Evolutionary conservation across 345 rosid species (phyloP), one percentile per base, ranked within the genome.

Genomic region (Raphanus sativus): DNA sequence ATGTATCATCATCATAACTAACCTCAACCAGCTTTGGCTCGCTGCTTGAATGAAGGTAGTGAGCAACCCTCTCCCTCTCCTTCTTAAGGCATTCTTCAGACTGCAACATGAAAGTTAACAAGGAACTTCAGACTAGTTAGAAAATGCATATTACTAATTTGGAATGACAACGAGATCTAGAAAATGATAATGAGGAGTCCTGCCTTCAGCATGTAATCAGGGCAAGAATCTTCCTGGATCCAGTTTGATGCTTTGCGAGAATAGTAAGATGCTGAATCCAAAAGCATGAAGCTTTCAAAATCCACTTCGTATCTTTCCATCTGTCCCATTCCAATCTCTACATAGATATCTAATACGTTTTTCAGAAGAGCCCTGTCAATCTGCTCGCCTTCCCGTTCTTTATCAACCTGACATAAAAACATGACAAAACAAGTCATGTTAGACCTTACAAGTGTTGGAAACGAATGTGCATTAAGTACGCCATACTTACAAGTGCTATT

Each of bases 21-120:
- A 96, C 99, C 98, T 93, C 93, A 8, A 89, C 90, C 82, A 96
- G 86, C 81, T 96, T 96, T 0, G 88, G 80, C 85, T 96, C 98
- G 74, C 93, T 93, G 82, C 93, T 90, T 28, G 87, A 87, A 69
- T 91, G 97, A 82, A 93, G 83, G 82, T 91, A 96, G 83, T 96
- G 89, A 65, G 92, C 73, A 68, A 93, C 97, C 75, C 99, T 89
- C 34, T 93, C 97, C 81, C 87, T 88, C 85, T 96, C 99, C 86
- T 88, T 86, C 85, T 85, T 93, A 62, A 93, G 80, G 80, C 98
- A 96, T 75, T 93, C 98, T 83, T 96, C 99, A 75, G 90, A 88
- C 99, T 91, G 75, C 36, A 85, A 80, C 75, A 72, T 69, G 24
- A 83, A 5, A 9, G 54, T 21, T 34, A 34, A 55, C 15, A 75